Evolutionary conservation across 805 yeast genomes (phyloP), one percentile per base, ranked within the genome.

Genomic region (Myxozyma udenii): DNA sequence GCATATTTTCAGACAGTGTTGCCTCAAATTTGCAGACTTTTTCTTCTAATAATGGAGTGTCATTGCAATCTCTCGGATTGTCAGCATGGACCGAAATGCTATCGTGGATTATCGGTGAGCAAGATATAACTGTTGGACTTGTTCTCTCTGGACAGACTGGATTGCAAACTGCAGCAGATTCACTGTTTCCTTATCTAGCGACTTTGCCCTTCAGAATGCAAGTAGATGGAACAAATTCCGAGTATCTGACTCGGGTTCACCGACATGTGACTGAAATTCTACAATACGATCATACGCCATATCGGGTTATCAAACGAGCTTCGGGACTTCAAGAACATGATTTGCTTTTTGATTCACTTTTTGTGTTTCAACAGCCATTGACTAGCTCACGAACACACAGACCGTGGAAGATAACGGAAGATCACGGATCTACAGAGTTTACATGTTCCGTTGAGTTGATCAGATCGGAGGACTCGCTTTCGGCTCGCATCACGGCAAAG

Each of bases 91-190:
- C 60, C 6, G 50, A 53, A 48, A 41, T 51, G 16, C 7, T 18
- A 23, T 14, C 9, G 11, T 12, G 25, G 28, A n/a, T 7, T 35
- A 12, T n/a, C 23, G 62, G 60, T 3, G 64, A 61, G 35, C 16
- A 36, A 14, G 54, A 37, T 18, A 44, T 56, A 6, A 9, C 42
- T 0, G 46, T 57, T 46, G 64, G 64, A 2, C 24, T 48, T 11
- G 60, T 60, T 5, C 45, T 60, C 3, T 57, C 63, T 9, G 64
- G 63, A 1, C 38, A 46, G 24, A 45, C 44, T 3, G 53, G 46
- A 3, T 12, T 58, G 6, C 47, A 49, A n/a, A 44, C 25, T 6
- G 45, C 44, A 6, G 24, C n/a, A 4, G 18, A 21, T 11, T 16
- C 41, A n/a, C 23, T 58, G 21, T 58, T 55, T 21, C 64, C 64